phyloP scores from a whole-genome alignment of 192 early-diverging fungal genomes.

The Pilobolus umbonatus region DNA sequence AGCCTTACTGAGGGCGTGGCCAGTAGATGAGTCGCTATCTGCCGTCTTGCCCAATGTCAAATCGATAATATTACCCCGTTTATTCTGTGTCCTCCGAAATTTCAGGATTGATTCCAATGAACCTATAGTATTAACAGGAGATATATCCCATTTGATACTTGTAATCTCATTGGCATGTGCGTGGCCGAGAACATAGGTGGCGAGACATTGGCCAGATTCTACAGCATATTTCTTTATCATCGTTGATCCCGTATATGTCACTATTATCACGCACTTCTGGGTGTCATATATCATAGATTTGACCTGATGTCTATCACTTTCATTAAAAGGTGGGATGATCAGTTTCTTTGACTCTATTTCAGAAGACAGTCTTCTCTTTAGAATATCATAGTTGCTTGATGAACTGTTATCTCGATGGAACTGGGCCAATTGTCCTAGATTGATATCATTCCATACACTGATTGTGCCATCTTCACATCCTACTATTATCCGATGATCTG shows the following conservation, averaged over 20 bases:
- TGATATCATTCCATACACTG: slow-evolving; percentile 29
- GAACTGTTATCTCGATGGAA: neutral
- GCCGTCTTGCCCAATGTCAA: neutral
- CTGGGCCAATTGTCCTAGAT: neutral
- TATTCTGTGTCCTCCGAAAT: neutral
- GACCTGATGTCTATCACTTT: neutral
- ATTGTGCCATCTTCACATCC: slow-evolving; percentile 32
- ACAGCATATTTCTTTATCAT: slow-evolving; percentile 22
- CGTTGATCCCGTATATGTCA: slow-evolving; percentile 9
- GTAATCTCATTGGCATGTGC: slow-evolving; percentile 16
- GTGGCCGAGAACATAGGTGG: slow-evolving; percentile 16
- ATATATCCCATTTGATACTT: slow-evolving; percentile 25
- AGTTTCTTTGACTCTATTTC: neutral
- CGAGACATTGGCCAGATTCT: slow-evolving; percentile 13
- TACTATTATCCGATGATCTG: slow-evolving; percentile 25
- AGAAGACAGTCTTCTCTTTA: too few relatives aligned
- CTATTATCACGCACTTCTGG: slow-evolving; percentile 10
- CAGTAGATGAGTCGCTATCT: slow-evolving; percentile 5
- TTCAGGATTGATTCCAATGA: slow-evolving; percentile 11
- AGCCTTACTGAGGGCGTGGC: neutral
- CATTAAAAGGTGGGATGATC: neutral
- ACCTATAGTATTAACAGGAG: neutral
- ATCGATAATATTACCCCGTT: neutral
- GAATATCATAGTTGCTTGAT: too few relatives aligned
- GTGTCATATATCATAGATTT: slow-evolving; percentile 18